A percentile compares a stretch with the other conserved stretches of the same genome.
Conservation (phyloP, 2,329 filamentous ascomycete species). For the Aquanectria penicillioides region DNA sequence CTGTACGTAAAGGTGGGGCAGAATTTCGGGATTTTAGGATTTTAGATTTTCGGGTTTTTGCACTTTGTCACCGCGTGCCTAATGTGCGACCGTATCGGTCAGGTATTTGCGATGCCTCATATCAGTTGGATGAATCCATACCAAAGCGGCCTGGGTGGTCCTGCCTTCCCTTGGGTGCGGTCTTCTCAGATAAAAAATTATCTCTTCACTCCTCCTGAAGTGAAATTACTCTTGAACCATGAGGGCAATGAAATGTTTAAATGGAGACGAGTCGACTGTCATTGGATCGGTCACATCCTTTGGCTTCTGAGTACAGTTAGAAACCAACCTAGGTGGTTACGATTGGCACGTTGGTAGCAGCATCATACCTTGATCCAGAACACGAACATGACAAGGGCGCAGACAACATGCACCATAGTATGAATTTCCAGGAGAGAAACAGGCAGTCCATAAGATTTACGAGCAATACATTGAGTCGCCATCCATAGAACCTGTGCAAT, state of each 20-base stretch:
- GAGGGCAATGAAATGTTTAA: slow-evolving; percentile 17
- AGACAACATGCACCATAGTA: slow-evolving; percentile 33
- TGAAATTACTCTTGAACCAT: slow-evolving; percentile 25
- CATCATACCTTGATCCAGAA: slow-evolving; percentile 31
- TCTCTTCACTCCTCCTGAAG: slow-evolving; percentile 10
- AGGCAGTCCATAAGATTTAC: slow-evolving; percentile 46
- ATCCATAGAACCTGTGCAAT: slow-evolving; percentile 52
- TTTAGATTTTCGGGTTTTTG: too few species aligned
- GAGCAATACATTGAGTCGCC: slow-evolving; percentile 45
- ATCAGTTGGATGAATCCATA: slow-evolving; percentile 18
- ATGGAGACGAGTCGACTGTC: neutral
- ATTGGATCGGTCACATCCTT: slow-evolving; percentile 26
- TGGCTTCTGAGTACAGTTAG: slow-evolving; percentile 20
- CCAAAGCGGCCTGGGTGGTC: neutral
- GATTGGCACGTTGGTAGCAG: too few species aligned
- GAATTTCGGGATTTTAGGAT: too few species aligned
- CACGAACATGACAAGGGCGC: slow-evolving; percentile 29
- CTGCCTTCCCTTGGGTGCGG: neutral
- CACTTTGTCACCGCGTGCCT: too few species aligned
- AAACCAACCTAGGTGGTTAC: neutral
- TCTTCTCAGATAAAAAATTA: slow-evolving; percentile 13
- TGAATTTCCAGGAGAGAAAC: slow-evolving; percentile 50
- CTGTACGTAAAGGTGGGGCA: too few species aligned
- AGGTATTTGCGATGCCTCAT: slow-evolving; percentile 1
- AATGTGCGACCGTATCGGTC: too few species aligned